Evolutionary conservation across 1,284 basidiomycete species (phyloP), one percentile per base, ranked within the genome.

Genomic region (Tremellales sp.): DNA sequence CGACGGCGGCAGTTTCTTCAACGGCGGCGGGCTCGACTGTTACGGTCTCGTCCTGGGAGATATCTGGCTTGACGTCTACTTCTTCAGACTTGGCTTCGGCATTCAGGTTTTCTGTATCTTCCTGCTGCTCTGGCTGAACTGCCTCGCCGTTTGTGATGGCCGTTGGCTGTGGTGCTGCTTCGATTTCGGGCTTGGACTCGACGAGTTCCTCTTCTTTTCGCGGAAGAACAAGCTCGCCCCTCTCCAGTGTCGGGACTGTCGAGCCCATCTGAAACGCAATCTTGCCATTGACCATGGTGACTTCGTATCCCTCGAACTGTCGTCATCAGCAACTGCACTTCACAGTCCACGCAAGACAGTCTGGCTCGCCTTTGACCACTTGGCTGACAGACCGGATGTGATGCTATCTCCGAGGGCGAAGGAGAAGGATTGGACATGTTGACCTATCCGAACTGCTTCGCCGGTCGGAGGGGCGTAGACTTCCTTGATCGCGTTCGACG

Each of bases 221-320:
- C 21, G 55, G 48, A 10, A 51, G 43, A 22, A 81, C 52, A 22
- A 67, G 80, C 81, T 58, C 85, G 80, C 21, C 80, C 81, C 40
- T 56, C 51, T 77, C 78, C 27, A 81, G 72, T 1, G 75, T 73
- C 0, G 80, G 79, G 6, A 81, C 72, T 6, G 76, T 76, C n/a
- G 90, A 89, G 54, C 85, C 91, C 10, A 87, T 83, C 43, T 88
- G 84, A 40, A 84, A 82, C 4, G 85, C 80, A 25, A 97, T 83
- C 23, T 86, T 82, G 23, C 92, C 94, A 26, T 84, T 84, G 35
- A 97, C 83, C 70, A 86, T 92, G 17, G 87, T 89, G 36, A 98
- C 87, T 70, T 97, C 91, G 68, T 93, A 97, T 64, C 96, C 94
- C 65, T 98, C 96, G 66, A 97, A 96, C 87, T 94, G 57, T n/a